Evolutionary conservation across 495 filamentous ascomycete genomes (phyloP).

Genomic region (Neurospora africana): DNA sequence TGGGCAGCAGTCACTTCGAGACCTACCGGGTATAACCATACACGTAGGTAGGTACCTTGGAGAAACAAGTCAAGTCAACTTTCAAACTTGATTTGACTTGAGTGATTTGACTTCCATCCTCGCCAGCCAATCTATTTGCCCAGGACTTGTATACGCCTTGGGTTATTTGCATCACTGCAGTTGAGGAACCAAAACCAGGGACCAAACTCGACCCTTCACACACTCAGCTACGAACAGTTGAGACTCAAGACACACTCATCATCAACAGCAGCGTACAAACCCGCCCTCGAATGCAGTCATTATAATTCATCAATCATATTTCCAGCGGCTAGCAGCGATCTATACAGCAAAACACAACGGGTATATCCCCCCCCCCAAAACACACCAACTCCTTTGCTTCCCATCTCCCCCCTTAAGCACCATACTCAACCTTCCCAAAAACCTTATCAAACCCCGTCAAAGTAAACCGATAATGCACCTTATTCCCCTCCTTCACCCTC

Average conservation of each 20-base stretch:
- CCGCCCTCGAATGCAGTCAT: neutral
- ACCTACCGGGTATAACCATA: too few species aligned
- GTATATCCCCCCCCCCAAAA: neutral
- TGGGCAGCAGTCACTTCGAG: too few species aligned
- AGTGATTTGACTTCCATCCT: neutral
- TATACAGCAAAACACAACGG: neutral
- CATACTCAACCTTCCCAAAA: constrained; percentile 13
- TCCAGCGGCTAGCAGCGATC: neutral
- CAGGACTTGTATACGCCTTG: too few species aligned
- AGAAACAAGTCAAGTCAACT: neutral
- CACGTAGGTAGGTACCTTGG: too few species aligned
- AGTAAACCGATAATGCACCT: constrained; percentile 45
- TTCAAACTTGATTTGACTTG: neutral
- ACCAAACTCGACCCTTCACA: too few species aligned
- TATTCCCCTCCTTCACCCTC: constrained; percentile 51
- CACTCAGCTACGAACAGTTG: neutral
- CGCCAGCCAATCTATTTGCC: too few species aligned
- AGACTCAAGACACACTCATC: neutral
- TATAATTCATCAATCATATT: neutral
- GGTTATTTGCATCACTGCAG: too few species aligned
- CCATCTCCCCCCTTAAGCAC: neutral
- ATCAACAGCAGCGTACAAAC: neutral
- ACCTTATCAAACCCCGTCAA: constrained; percentile 40
- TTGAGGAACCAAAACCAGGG: too few species aligned
- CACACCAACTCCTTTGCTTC: neutral